Percentiles rank a stretch among this genome's conserved stretches.
phyloP scores from a whole-genome alignment of 116 monocot species.

The Trichopus zeylanicus region DNA sequence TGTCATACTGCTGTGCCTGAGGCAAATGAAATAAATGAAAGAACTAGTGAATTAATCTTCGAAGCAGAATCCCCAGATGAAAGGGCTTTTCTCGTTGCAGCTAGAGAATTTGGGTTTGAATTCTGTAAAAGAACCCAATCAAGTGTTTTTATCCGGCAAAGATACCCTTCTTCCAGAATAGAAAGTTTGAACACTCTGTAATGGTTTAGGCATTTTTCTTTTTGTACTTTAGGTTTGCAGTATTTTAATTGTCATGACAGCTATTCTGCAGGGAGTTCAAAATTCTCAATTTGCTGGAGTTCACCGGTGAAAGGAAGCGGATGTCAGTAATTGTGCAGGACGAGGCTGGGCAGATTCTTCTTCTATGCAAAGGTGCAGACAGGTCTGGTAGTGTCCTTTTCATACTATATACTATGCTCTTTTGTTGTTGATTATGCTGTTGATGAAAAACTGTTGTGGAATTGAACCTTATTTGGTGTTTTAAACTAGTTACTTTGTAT shows the following conservation, averaged over 20 bases:
- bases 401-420: background rate
- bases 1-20: slow-evolving; percentile 74
- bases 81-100: slow-evolving; percentile 71
- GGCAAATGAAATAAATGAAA: slow-evolving; percentile 42
- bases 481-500: background rate
- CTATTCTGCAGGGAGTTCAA: slow-evolving; percentile 36
- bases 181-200: slow-evolving; percentile 14
- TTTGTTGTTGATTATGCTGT: too few relatives aligned
- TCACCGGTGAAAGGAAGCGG: slow-evolving; percentile 56
- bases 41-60: slow-evolving; percentile 40
- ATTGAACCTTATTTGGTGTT: background rate
- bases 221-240: background rate
- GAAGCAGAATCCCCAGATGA: slow-evolving; percentile 80
- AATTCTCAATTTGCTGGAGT: slow-evolving; percentile 56
- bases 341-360: slow-evolving; percentile 43
- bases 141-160: slow-evolving; percentile 44
- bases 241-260: background rate
- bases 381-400: slow-evolving; percentile 26
- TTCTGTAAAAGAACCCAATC: slow-evolving; percentile 63
- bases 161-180: slow-evolving; percentile 19
- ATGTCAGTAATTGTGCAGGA: slow-evolving; percentile 63
- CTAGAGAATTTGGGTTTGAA: slow-evolving; percentile 74
- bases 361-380: slow-evolving; percentile 73
- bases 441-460: background rate
- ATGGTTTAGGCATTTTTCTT: background rate